Evolutionary conservation across 139 green algal genomes (phyloP).

Genomic region (Volvox africanus): DNA sequence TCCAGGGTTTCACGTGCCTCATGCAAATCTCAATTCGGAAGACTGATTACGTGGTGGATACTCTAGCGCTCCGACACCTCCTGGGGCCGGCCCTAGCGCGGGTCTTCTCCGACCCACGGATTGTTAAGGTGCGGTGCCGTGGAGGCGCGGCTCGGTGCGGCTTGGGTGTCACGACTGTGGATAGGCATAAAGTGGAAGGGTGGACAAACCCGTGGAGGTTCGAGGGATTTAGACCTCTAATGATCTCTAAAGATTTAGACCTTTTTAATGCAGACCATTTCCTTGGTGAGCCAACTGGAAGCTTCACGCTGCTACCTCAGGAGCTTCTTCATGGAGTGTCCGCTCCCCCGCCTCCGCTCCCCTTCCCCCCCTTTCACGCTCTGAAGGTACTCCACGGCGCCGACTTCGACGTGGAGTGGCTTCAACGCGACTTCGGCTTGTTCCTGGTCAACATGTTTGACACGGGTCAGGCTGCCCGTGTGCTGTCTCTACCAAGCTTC

Average conservation of each 20-base stretch:
- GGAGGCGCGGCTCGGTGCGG: too few species aligned
- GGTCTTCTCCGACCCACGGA: conserved; percentile 76
- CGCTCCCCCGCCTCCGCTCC: background rate
- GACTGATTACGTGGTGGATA: conserved; percentile 91
- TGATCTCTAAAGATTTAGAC: too few species aligned
- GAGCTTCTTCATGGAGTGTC: background rate
- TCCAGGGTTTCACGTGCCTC: conserved; percentile 92
- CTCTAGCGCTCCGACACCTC: conserved; percentile 76
- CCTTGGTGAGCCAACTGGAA: background rate
- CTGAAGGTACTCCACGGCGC: conserved; percentile 93
- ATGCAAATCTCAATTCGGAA: conserved; percentile 91
- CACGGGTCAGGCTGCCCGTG: conserved; percentile 87
- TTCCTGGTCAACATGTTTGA: conserved; percentile 97
- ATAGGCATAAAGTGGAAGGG: too few species aligned
- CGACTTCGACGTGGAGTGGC: conserved; percentile 88
- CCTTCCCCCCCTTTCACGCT: background rate
- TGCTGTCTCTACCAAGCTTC: conserved; percentile 68
- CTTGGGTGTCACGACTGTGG: too few species aligned
- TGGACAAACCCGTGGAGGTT: too few species aligned
- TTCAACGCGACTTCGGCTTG: conserved; percentile 95
- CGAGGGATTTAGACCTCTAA: too few species aligned
- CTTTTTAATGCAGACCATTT: background rate
- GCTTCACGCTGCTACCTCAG: background rate
- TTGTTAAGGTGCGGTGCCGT: conserved; percentile 76
- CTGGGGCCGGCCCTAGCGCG: conserved; percentile 69